Evolutionary conservation across 805 yeast genomes (phyloP), one percentile per base, ranked within the genome.

Genomic region (Saturnispora dispora): DNA sequence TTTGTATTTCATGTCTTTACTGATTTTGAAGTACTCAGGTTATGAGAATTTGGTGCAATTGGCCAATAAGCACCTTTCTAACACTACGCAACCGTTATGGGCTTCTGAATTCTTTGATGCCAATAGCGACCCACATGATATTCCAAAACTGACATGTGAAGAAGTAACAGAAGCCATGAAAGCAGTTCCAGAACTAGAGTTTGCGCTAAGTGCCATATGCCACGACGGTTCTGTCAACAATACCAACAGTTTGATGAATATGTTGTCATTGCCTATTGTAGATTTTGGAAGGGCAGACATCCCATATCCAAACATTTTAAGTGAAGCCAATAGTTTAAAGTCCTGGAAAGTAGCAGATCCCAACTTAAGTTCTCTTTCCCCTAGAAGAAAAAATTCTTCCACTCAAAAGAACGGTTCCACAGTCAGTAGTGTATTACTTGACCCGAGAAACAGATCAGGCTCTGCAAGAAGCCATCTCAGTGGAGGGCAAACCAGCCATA

Each of bases 241-340:
- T 18, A 15, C 27, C 17, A 32, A 18, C 7, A 9, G 20, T 5
- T 11, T 32, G 11, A 17, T 13, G 2, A 32, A 28, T 17, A 9
- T 30, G 17, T 32, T 32, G 17, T 18, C 37, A 3, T 22, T 44
- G 33, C 46, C 46, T 18, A 30, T 44, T 15, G 18, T 32, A 10
- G 46, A 44, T 32, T 44, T 46, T n/a, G 43, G 35, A 6, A 46
- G 28, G 37, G 32, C 44, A 7, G 48, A 25, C 9, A 9, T 13
- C 8, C 22, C 27, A 18, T 22, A 46, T 36, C 43, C n/a, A n/a
- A 59, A 60, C 17, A 17, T 46, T 32, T 47, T 47, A 17, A 47
- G 50, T 41, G 44, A 39, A n/a, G 17, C 44, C 11, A 47, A 39
- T 23, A 47, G 50, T 41, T 13, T 47, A 2, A 20, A n/a, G 9